Conservation (phyloP, 2,329 filamentous ascomycete genomes). For the Trichoderma asperellum region DNA sequence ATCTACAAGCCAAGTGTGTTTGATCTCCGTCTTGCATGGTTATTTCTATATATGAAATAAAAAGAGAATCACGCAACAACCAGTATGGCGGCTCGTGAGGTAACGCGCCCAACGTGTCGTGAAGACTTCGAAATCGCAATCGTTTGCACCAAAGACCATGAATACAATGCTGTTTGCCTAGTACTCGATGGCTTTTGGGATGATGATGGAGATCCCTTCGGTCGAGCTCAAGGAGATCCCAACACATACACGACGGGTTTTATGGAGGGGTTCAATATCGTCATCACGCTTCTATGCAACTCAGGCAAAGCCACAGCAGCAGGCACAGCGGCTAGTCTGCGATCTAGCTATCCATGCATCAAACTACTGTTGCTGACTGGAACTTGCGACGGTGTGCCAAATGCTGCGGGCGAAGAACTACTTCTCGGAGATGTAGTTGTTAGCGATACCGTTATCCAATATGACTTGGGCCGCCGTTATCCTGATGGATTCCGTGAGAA, state of each 20-base stretch:
- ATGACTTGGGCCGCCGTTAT: neutral
- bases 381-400: neutral
- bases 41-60: too few relatives aligned
- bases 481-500: neutral
- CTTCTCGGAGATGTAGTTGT: neutral
- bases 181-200: constrained; percentile 32
- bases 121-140: neutral
- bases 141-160: neutral
- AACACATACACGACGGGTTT: constrained; percentile 37
- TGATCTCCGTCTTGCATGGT: too few relatives aligned
- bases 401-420: neutral
- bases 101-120: neutral
- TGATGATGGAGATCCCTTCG: constrained; percentile 29
- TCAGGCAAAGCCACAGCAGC: neutral
- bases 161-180: neutral
- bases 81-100: neutral
- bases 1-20: neutral
- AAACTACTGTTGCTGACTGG: neutral
- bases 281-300: neutral
- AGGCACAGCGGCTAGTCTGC: neutral
- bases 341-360: neutral
- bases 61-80: neutral
- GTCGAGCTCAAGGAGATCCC: constrained; percentile 35
- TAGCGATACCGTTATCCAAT: neutral
- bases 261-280: constrained; percentile 31